Evolutionary conservation across 2,329 filamentous ascomycete genomes (phyloP).

Genomic region (Alternaria gansuensis): DNA sequence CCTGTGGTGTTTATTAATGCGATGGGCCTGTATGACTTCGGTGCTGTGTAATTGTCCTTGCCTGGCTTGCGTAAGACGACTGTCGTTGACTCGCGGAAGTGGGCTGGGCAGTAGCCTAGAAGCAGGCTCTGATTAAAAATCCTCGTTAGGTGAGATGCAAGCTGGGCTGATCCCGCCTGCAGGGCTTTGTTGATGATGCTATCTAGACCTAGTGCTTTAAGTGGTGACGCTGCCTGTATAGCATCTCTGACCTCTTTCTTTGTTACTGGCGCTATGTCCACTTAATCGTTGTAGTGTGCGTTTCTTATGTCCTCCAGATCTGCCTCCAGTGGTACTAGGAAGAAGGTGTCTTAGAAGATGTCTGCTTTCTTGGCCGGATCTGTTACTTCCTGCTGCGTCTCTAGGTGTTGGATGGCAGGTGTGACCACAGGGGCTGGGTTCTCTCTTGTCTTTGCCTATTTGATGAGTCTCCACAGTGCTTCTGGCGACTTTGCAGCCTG

Average conservation of each 20-base stretch:
- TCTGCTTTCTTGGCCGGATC: slow-evolving; percentile 24
- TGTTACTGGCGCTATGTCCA: slow-evolving; percentile 30
- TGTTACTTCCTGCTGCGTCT: slow-evolving; percentile 11
- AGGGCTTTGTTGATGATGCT: slow-evolving; percentile 29
- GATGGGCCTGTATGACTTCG: slow-evolving; percentile 40
- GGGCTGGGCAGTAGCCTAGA: slow-evolving; percentile 25
- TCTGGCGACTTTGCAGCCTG: slow-evolving; percentile 29
- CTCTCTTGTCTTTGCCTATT: slow-evolving; percentile 37
- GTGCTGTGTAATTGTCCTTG: slow-evolving; percentile 39
- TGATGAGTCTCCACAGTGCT: slow-evolving; percentile 35
- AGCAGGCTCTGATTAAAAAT: slow-evolving; percentile 33
- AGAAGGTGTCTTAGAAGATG: slow-evolving; percentile 28
- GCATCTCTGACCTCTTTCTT: slow-evolving; percentile 31
- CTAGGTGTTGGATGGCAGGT: slow-evolving; percentile 23
- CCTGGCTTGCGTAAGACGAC: slow-evolving; percentile 39
- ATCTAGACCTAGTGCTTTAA: slow-evolving; percentile 36
- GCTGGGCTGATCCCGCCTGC: slow-evolving; percentile 11
- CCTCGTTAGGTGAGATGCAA: slow-evolving; percentile 14
- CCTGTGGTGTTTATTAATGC: slow-evolving; percentile 41
- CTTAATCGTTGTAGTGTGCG: slow-evolving; percentile 26
- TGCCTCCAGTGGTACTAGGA: slow-evolving; percentile 27
- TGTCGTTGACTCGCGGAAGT: slow-evolving; percentile 27
- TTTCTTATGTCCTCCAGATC: slow-evolving; percentile 26
- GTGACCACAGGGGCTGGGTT: slow-evolving; percentile 14
- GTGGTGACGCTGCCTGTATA: slow-evolving; percentile 27